Conservation (phyloP, 2,329 filamentous ascomycete species). For the Pseudogymnoascus sp. region DNA sequence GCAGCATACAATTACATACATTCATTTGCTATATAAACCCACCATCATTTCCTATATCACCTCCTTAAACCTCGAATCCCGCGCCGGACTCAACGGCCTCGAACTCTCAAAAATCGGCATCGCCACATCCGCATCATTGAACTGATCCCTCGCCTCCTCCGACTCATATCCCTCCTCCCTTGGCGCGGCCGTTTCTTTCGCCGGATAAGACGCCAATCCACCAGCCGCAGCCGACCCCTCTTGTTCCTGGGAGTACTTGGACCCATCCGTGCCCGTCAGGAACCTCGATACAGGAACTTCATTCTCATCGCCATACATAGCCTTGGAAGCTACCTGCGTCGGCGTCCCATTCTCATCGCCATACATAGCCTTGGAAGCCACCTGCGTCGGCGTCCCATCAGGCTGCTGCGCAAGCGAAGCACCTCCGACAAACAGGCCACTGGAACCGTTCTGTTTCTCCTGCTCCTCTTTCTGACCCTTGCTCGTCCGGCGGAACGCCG, state of each 20-base stretch:
- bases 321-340: conserved; percentile 31
- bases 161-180: conserved; percentile 39
- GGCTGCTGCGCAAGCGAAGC: conserved; percentile 33
- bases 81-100: conserved; percentile 40
- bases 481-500: conserved; percentile 39
- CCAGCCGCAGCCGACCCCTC: not conserved
- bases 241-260: conserved; percentile 16
- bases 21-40: too few relatives aligned
- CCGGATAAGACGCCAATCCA: not conserved
- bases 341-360: conserved; percentile 23
- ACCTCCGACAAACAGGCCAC: conserved; percentile 46
- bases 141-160: conserved; percentile 42
- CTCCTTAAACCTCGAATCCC: conserved; percentile 56
- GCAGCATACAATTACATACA: too few relatives aligned
- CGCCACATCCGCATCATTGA: conserved; percentile 29
- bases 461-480: conserved; percentile 20
- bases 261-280: conserved; percentile 16
- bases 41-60: conserved; percentile 36
- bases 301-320: conserved; percentile 16
- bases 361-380: conserved; percentile 16
- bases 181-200: conserved; percentile 16
- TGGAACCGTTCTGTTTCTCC: not conserved
- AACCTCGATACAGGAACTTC: conserved; percentile 8
- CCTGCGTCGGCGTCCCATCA: conserved; percentile 32
- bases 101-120: conserved; percentile 28